Conservation (phyloP, 768 basidiomycete species). For the Lentinula sp. region DNA sequence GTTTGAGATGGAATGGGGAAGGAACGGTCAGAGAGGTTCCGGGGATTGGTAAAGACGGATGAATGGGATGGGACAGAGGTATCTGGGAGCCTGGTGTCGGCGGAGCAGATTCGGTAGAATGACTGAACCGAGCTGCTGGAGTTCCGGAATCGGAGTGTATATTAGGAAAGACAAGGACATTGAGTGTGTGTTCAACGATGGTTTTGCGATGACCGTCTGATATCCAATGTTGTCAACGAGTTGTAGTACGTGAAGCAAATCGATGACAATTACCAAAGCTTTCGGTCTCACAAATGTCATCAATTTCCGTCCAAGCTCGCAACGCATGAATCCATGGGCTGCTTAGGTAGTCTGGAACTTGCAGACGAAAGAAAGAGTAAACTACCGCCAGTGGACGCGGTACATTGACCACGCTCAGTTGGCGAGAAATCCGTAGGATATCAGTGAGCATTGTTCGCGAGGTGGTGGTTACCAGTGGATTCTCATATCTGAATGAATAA, state of each 20-base stretch:
- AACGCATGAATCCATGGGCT: slow-evolving; percentile 56
- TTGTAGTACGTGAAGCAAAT: not conserved
- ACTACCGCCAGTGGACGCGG: slow-evolving; percentile 63
- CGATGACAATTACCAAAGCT: slow-evolving; percentile 55
- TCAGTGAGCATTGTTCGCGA: slow-evolving; percentile 69
- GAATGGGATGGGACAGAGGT: slow-evolving; percentile 23
- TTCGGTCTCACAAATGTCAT: slow-evolving; percentile 72
- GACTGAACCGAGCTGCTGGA: slow-evolving; percentile 19
- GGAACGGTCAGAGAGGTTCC: slow-evolving; percentile 53
- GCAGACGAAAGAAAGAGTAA: slow-evolving; percentile 46
- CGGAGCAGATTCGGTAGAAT: slow-evolving; percentile 29
- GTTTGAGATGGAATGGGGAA: slow-evolving; percentile 68
- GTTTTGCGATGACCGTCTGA: slow-evolving; percentile 69
- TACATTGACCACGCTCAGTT: slow-evolving; percentile 55
- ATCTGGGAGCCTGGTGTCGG: slow-evolving; percentile 21
- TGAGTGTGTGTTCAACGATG: slow-evolving; percentile 76
- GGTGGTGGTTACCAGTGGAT: slow-evolving; percentile 70
- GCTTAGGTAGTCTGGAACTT: slow-evolving; percentile 24
- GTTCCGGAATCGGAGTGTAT: slow-evolving; percentile 46
- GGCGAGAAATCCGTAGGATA: slow-evolving; percentile 57
- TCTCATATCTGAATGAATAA: slow-evolving; percentile 56
- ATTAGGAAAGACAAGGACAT: slow-evolving; percentile 70
- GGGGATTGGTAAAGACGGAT: slow-evolving; percentile 50
- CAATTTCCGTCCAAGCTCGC: slow-evolving; percentile 70
- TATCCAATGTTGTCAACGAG: not conserved